phyloP scores from a whole-genome alignment of 129 eudicot species.

The Arctium minus region DNA sequence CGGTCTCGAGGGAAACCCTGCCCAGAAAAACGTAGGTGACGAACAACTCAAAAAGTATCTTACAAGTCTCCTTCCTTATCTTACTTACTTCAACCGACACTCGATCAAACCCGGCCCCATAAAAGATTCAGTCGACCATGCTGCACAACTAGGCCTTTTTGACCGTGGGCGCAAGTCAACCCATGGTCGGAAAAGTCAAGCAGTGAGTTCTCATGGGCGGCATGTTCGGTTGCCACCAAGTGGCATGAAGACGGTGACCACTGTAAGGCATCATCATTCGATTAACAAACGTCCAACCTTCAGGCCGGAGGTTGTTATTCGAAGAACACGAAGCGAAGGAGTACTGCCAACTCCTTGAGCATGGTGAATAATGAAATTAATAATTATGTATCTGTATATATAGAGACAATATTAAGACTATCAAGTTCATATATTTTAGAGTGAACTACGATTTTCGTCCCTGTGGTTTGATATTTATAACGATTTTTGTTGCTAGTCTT shows the following conservation, averaged over 20 bases:
- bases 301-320: conserved; percentile 46
- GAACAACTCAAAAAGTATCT: conserved; percentile 82
- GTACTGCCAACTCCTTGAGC: conserved; percentile 48
- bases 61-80: conserved; percentile 71
- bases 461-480: no score
- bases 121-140: conserved; percentile 73
- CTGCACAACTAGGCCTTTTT: conserved; percentile 57
- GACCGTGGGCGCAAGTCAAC: conserved; percentile 56
- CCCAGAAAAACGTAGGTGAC: conserved; percentile 89
- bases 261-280: conserved; percentile 38
- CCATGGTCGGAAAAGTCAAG: conserved; percentile 57
- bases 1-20: conserved; percentile 95
- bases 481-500: no score
- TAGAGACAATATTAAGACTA: no score
- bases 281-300: conserved; percentile 45
- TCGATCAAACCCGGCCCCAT: conserved; percentile 59
- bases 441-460: no score
- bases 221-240: conserved; percentile 60
- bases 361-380: conserved; percentile 13
- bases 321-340: conserved; percentile 71
- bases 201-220: conserved; percentile 35
- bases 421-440: no score
- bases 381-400: background rate
- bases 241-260: conserved; percentile 42
- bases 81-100: conserved; percentile 76